Evolutionary conservation across 2,329 filamentous ascomycete genomes (phyloP).

Genomic region (Pseudocercospora fijiensis): DNA sequence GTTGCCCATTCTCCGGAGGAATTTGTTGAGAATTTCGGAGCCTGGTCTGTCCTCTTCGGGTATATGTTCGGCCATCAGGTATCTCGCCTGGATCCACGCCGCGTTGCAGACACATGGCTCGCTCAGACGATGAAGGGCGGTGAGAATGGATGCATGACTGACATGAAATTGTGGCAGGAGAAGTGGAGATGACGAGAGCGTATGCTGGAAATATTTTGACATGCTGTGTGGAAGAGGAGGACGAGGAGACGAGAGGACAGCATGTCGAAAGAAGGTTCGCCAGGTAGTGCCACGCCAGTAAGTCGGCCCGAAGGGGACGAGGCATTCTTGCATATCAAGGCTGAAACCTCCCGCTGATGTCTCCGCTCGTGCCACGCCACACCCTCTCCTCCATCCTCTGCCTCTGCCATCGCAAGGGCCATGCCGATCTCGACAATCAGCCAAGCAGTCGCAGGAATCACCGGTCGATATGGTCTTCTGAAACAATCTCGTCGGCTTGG

Average conservation of each 20-base stretch:
- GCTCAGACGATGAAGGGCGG: background rate
- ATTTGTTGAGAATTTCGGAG: background rate
- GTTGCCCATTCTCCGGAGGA: background rate
- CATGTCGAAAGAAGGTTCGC: background rate
- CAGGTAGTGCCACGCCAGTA: background rate
- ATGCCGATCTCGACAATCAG: too few species aligned
- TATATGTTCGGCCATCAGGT: conserved; percentile 1
- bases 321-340: background rate
- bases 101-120: background rate
- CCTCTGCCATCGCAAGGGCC: too few species aligned
- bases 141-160: background rate
- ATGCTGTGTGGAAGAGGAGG: background rate
- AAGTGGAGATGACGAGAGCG: background rate
- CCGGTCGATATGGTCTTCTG: too few species aligned
- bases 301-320: background rate
- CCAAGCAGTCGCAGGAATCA: too few species aligned
- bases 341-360: background rate
- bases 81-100: background rate
- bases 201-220: too few species aligned
- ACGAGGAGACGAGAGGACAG: background rate
- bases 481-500: too few species aligned
- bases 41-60: background rate
- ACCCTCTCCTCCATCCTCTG: too few species aligned
- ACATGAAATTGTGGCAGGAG: background rate
- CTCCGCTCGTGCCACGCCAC: background rate